Base-by-base conservation (phyloP, 2,329 filamentous ascomycete species). In the Sporothrix dimorphospora region DNA sequence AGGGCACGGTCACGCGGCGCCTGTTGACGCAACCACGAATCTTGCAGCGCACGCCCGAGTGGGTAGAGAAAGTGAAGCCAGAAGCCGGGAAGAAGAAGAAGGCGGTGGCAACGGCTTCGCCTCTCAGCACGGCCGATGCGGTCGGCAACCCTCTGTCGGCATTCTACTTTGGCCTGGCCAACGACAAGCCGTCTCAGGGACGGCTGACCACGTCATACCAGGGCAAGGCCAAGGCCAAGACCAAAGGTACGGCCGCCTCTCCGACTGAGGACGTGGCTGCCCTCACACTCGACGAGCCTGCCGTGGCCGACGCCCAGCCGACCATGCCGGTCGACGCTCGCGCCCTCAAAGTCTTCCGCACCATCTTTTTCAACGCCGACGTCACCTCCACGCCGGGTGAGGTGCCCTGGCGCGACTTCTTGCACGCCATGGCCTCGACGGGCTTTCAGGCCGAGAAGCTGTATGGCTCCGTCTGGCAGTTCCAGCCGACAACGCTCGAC, bases 381-480 rank as follows among this genome's bases (percentile, higher is more conserved):
- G 72, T 73, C 0, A 79, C 76, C 0, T 79, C 83, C 0, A 78
- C 81, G 0, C 82, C 83, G 0, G 84, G 84, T 3, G 87, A 88
- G 75, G 74, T 89, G 0, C 45, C 81, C 0, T 89, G 87, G 87
- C 78, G 74, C 2, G 86, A 89, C 68, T 86, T 89, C 72, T 75
- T 88, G 3, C 82, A 84, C 72, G 86, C 86, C 0, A 85, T 89
- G 83, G 74, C 75, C 0, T 80, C 80, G 0, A 81, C 81, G 0
- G 88, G 87, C 0, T 89, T 90, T 70, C 73, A 76, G 0, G 82
- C 82, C 0, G 80, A 88, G 78, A 90, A 91, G 78, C 81, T 90
- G 0, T 88, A 89, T 72, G 87, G 88, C 0, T 90, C 86, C 0
- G 85, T 85, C 0, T 91, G 89, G 89, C 85, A 89, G 12, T 90